Evolutionary conservation across 495 filamentous ascomycete species (phyloP).

Genomic region (Daldinia childiae): DNA sequence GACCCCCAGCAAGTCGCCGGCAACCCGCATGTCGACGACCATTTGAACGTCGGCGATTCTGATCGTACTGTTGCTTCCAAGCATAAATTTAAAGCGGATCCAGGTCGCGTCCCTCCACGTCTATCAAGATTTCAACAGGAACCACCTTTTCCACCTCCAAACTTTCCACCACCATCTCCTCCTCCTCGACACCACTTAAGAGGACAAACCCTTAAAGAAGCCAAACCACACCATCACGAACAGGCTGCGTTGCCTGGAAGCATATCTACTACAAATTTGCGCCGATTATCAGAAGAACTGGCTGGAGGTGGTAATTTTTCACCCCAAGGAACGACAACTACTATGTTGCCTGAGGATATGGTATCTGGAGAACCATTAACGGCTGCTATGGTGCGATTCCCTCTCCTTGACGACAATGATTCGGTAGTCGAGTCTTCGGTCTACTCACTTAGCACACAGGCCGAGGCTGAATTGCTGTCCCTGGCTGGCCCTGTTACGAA

Average conservation of each 20-base stretch:
- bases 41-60: not conserved
- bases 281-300: not conserved
- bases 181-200: not conserved
- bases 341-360: not conserved
- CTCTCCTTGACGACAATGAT: not conserved
- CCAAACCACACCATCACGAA: not conserved
- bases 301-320: not conserved
- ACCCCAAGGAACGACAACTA: not conserved
- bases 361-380: not conserved
- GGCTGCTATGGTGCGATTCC: not conserved
- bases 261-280: not conserved
- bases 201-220: not conserved
- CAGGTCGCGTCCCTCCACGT: not conserved
- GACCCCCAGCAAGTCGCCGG: not conserved
- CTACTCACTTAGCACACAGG: not conserved
- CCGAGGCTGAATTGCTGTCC: not conserved
- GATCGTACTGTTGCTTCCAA: not conserved
- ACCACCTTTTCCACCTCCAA: conserved; percentile 12
- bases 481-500: not conserved
- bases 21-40: not conserved
- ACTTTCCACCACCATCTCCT: not conserved
- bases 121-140: not conserved
- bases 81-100: not conserved
- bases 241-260: not conserved
- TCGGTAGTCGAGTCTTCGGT: conserved; percentile 2